A percentile compares a stretch with the other conserved stretches of the same genome.
phyloP scores from a whole-genome alignment of 805 yeast genomes.

The Teunomyces tritomae region DNA sequence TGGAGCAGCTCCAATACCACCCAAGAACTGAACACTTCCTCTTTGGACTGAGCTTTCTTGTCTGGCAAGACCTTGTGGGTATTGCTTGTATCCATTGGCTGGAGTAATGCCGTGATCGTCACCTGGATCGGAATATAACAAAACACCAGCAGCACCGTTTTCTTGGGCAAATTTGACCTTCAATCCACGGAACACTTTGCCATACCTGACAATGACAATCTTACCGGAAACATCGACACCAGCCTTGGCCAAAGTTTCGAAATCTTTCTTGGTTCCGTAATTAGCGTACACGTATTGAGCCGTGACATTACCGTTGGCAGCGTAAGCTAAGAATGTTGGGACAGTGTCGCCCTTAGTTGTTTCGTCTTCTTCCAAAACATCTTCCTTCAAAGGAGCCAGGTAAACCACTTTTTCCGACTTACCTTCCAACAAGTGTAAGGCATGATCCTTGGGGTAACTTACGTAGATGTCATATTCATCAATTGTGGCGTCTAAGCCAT shows the following conservation, averaged over 20 bases:
- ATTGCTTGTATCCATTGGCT: slow-evolving; percentile 53
- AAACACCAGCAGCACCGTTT: slow-evolving; percentile 60
- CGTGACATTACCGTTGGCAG: slow-evolving; percentile 60
- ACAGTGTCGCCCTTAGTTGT: slow-evolving; percentile 38
- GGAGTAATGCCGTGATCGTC: slow-evolving; percentile 60
- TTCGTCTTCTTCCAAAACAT: slow-evolving; percentile 38
- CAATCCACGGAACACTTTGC: slow-evolving; percentile 50
- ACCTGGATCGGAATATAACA: slow-evolving; percentile 55
- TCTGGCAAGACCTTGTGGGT: slow-evolving; percentile 67
- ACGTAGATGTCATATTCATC: slow-evolving; percentile 60
- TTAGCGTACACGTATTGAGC: slow-evolving; percentile 57
- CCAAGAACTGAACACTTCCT: slow-evolving; percentile 56
- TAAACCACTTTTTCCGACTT: slow-evolving; percentile 35
- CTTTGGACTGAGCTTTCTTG: slow-evolving; percentile 60
- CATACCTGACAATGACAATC: slow-evolving; percentile 58
- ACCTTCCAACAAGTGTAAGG: slow-evolving; percentile 32
- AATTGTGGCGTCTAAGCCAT: slow-evolving; percentile 43
- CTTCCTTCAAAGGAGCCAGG: slow-evolving; percentile 53
- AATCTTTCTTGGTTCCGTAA: slow-evolving; percentile 59
- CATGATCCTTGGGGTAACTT: slow-evolving; percentile 49
- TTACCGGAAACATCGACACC: slow-evolving; percentile 50
- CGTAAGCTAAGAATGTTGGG: slow-evolving; percentile 61
- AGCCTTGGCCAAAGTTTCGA: slow-evolving; percentile 34
- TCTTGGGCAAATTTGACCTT: slow-evolving; percentile 61
- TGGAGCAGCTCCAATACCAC: slow-evolving; percentile 50